phyloP scores from a whole-genome alignment of 2,329 filamentous ascomycete species.

The Clonostachys byssicola region DNA sequence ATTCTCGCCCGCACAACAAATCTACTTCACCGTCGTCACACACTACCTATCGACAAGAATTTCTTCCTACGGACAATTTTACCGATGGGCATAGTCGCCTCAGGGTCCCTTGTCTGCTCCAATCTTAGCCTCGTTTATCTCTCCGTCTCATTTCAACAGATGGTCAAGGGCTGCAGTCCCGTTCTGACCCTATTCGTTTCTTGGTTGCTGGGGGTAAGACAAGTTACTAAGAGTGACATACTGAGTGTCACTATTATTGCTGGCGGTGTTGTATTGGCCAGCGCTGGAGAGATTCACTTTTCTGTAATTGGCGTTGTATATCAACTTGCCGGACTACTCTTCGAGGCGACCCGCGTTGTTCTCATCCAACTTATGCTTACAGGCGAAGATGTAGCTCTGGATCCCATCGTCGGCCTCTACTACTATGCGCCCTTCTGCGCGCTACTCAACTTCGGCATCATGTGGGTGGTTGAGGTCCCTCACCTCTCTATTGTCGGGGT shows the following conservation, averaged over 20 bases:
- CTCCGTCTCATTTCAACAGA: constrained; percentile 66
- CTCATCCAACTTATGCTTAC: constrained; percentile 83
- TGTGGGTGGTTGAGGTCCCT: constrained; percentile 64
- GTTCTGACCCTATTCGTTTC: constrained; percentile 62
- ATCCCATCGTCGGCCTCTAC: constrained; percentile 82
- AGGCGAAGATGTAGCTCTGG: constrained; percentile 76
- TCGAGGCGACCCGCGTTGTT: constrained; percentile 77
- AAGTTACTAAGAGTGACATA: constrained; percentile 37
- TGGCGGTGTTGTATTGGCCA: constrained; percentile 45
- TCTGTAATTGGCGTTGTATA: constrained; percentile 61
- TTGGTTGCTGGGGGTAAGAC: constrained; percentile 51
- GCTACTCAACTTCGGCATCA: constrained; percentile 71
- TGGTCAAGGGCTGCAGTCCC: constrained; percentile 65
- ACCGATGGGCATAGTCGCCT: constrained; percentile 64
- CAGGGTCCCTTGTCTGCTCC: constrained; percentile 60
- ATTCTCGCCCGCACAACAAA: constrained; percentile 59
- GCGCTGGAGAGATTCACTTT: constrained; percentile 64
- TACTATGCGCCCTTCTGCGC: constrained; percentile 87
- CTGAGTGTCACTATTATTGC: constrained; percentile 48
- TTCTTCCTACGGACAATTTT: constrained; percentile 61
- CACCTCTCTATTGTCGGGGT: constrained; percentile 63
- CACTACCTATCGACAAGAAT: constrained; percentile 54
- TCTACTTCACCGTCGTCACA: constrained; percentile 59
- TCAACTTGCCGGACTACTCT: constrained; percentile 72
- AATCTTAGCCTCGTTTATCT: constrained; percentile 67